Evolutionary conservation across 139 green algal genomes (phyloP), one percentile per base, ranked within the genome.

Genomic region (Eudorina sp.): DNA sequence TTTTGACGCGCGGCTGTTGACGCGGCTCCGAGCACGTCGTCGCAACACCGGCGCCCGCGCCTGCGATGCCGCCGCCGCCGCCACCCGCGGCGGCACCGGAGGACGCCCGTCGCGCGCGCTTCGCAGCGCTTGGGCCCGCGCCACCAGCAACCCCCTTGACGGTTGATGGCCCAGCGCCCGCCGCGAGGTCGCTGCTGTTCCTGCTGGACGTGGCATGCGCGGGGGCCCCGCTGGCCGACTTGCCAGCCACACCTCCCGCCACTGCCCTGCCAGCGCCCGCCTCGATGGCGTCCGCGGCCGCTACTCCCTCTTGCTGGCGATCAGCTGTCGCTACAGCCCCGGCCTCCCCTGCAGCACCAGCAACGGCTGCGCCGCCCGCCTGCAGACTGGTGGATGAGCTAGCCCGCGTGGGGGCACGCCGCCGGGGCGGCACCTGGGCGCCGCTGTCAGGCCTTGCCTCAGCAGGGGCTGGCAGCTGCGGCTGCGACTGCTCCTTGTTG

Each of bases 151-250:
- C 27, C 40, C 43, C n/a, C n/a, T 51, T 48, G 21, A 16, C 69
- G 14, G 64, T 43, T 38, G 27, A 73, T 23, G 34, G 68, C 16
- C 36, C 68, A 76, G 31, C 68, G 16, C 36, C 68, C 13, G 34
- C 68, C 25, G 11, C 68, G 34, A 18, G 29, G 72, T 46, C 74
- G 46, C 74, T 62, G 45, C 74, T 82, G 27, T 46, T 82, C 29
- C 46, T 82, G 18, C 74, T 82, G 2, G 74, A 66, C 0, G 76
- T 51, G 31, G 76, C 76, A n/a, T 31, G n/a, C n/a, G n/a, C n/a
- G n/a, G n/a, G n/a, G n/a, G n/a, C n/a, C n/a, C n/a, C n/a, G n/a
- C n/a, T n/a, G n/a, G n/a, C n/a, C n/a, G n/a, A n/a, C n/a, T n/a
- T n/a, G n/a, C n/a, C n/a, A n/a, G n/a, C n/a, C n/a, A n/a, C n/a